phyloP scores from a whole-genome alignment of 306 rosid genomes.

The Ormosia semicastrata region DNA sequence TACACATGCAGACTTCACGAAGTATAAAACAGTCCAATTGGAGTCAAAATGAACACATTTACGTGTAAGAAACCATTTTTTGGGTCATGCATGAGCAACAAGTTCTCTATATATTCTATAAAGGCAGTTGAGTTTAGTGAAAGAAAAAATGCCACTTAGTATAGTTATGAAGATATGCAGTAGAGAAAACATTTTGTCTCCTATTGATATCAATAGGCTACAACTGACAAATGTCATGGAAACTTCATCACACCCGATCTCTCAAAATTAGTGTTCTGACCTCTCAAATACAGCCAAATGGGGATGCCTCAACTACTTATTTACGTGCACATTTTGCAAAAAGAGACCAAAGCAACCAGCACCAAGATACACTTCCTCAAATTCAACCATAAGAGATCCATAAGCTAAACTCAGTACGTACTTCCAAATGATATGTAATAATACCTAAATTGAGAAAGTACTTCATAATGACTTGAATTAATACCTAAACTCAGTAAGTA shows the following conservation, averaged over 20 bases:
- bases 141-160: background rate
- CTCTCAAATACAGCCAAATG: background rate
- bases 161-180: background rate
- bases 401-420: background rate
- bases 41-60: background rate
- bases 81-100: background rate
- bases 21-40: background rate
- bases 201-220: background rate
- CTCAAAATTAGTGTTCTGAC: background rate
- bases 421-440: background rate
- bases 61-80: background rate
- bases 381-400: background rate
- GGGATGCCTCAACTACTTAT: background rate
- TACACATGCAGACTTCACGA: background rate
- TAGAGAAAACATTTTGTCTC: background rate
- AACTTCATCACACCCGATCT: background rate
- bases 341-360: constrained; percentile 6
- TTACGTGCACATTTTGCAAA: background rate
- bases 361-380: background rate
- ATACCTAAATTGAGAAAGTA: background rate
- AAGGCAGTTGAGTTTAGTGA: background rate
- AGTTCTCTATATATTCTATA: background rate
- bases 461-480: constrained; percentile 1
- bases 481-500: constrained; percentile 7
- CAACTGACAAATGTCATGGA: background rate